Conservation (phyloP, 2,329 filamentous ascomycete genomes). For the Pseudogymnoascus sp. region DNA sequence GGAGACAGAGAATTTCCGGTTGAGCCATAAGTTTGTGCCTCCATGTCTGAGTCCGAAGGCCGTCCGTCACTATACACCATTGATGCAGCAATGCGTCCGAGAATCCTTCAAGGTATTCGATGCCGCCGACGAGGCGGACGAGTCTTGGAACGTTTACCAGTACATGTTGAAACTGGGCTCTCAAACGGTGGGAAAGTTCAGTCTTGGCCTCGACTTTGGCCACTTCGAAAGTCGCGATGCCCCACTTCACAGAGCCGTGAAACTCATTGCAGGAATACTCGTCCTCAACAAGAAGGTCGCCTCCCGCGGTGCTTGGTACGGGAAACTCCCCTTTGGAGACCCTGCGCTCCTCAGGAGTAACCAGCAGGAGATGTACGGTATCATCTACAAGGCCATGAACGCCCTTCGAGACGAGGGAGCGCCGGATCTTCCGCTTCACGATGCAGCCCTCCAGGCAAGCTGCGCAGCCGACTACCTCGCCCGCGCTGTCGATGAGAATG, state of each 20-base stretch:
- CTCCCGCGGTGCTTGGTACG: slow-evolving; percentile 37
- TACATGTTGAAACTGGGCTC: slow-evolving; percentile 42
- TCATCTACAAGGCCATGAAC: slow-evolving; percentile 33
- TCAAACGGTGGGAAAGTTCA: slow-evolving; percentile 36
- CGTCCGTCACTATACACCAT: slow-evolving; percentile 26
- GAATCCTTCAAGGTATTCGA: slow-evolving; percentile 20
- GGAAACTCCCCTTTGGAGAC: slow-evolving; percentile 37
- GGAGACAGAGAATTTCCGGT: slow-evolving; percentile 14
- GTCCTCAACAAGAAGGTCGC: slow-evolving; percentile 39
- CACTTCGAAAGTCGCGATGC: slow-evolving; percentile 34
- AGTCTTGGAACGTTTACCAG: slow-evolving; percentile 40
- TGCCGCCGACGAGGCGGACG: slow-evolving; percentile 18
- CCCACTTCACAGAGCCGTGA: slow-evolving; percentile 34
- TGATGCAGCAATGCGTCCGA: slow-evolving; percentile 17
- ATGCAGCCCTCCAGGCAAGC: slow-evolving; percentile 29
- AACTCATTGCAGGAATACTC: slow-evolving; percentile 31
- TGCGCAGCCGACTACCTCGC: slow-evolving; percentile 28
- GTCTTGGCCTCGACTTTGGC: slow-evolving; percentile 35
- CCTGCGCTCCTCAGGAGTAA: slow-evolving; percentile 23
- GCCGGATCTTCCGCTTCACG: slow-evolving; percentile 29
- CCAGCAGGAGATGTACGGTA: slow-evolving; percentile 27
- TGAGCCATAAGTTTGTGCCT: slow-evolving; percentile 17
- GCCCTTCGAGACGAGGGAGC: slow-evolving; percentile 27
- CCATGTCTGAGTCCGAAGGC: slow-evolving; percentile 24
- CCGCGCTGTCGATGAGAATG: slow-evolving; percentile 34